Percentiles rank a stretch among this genome's conserved stretches.
Evolutionary conservation across 2,329 filamentous ascomycete genomes (phyloP).

Genomic region (Hortaea sp.): DNA sequence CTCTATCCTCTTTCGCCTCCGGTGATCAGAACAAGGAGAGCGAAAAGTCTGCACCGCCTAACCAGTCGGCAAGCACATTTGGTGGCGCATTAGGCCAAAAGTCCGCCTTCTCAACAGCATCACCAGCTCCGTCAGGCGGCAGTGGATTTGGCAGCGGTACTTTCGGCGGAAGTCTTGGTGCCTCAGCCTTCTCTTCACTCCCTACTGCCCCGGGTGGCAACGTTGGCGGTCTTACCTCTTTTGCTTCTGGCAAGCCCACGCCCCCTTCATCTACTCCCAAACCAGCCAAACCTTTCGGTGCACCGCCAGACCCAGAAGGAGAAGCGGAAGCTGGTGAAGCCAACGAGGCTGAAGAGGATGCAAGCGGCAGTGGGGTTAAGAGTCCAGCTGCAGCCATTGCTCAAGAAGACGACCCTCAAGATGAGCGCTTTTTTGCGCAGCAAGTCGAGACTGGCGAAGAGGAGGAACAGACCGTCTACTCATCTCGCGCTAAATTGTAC

Average conservation of each 20-base stretch:
- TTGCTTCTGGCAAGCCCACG: slow-evolving; percentile 46
- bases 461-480: slow-evolving; percentile 64
- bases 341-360: slow-evolving; percentile 43
- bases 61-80: slow-evolving; percentile 20
- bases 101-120: slow-evolving; percentile 18
- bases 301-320: slow-evolving; percentile 52
- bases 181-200: slow-evolving; percentile 8
- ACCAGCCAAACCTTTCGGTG: slow-evolving; percentile 64
- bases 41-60: slow-evolving; percentile 11
- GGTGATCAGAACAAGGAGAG: slow-evolving; percentile 15
- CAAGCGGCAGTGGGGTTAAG: slow-evolving; percentile 34
- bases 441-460: slow-evolving; percentile 82
- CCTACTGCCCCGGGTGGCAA: slow-evolving; percentile 8
- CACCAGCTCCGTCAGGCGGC: slow-evolving; percentile 14
- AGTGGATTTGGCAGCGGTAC: neutral
- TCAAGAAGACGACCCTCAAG: slow-evolving; percentile 53
- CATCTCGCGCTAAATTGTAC: slow-evolving; percentile 75
- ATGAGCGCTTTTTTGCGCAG: slow-evolving; percentile 48
- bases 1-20: slow-evolving; percentile 19
- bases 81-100: slow-evolving; percentile 28
- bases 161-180: slow-evolving; percentile 13
- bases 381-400: slow-evolving; percentile 27
- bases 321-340: slow-evolving; percentile 38
- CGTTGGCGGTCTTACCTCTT: slow-evolving; percentile 48
- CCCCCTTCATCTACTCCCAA: slow-evolving; percentile 39